phyloP scores from a whole-genome alignment of 257 asterid genomes.

The Sherardia arvensis region DNA sequence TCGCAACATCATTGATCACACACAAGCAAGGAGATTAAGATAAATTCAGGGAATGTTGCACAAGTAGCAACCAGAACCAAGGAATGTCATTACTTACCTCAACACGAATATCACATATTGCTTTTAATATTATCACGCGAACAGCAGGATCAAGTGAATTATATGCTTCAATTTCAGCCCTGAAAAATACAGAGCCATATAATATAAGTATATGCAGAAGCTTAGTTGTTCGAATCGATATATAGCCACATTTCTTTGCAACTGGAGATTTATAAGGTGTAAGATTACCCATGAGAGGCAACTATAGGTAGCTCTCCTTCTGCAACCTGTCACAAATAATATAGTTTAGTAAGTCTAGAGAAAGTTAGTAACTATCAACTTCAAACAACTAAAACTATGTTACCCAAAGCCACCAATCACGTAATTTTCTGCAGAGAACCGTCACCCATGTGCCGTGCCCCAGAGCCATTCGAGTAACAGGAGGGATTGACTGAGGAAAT shows the following conservation, averaged over 20 bases:
- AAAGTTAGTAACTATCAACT: conserved; percentile 12
- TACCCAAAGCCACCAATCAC: conserved; percentile 99
- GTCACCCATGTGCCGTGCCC: conserved; percentile 86
- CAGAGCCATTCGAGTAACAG: conserved; percentile 86
- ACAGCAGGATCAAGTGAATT: conserved; percentile 75
- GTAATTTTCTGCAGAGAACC: conserved; percentile 80
- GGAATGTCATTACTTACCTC: conserved; percentile 49
- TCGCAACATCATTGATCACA: neutral
- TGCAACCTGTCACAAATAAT: conserved; percentile 60
- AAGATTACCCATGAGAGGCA: conserved; percentile 84
- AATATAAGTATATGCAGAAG: conserved; percentile 11
- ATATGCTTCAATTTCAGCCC: conserved; percentile 88
- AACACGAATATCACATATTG: conserved; percentile 95
- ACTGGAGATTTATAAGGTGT: conserved; percentile 4
- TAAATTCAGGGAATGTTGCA: neutral
- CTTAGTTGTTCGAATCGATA: conserved; percentile 2
- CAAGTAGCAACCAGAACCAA: neutral
- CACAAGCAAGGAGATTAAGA: neutral
- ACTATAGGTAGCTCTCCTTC: conserved; percentile 96
- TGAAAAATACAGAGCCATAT: conserved; percentile 19
- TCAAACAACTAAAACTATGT: conserved; percentile 17
- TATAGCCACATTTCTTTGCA: conserved; percentile 5
- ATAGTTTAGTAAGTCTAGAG: conserved; percentile 15
- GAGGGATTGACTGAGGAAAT: conserved; percentile 84
- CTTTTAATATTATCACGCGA: conserved; percentile 89